Evolutionary conservation across 2,329 filamentous ascomycete genomes (phyloP).

Genomic region (Pseudocercospora vitis): DNA sequence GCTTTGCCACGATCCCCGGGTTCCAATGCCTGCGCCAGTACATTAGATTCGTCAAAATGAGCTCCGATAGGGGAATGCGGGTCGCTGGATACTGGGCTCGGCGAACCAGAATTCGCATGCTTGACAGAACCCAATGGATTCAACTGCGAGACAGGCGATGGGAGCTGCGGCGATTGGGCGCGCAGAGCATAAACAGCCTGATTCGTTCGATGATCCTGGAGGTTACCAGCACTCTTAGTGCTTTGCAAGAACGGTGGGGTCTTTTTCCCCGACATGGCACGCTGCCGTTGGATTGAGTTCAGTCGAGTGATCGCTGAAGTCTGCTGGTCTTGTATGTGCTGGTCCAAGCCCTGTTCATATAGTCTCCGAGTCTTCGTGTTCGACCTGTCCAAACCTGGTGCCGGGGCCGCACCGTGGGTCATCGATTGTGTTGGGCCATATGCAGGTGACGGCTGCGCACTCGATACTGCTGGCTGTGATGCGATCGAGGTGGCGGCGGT

Average conservation of each 20-base stretch:
- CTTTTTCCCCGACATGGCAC: conserved; percentile 53
- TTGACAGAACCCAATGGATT: conserved; percentile 39
- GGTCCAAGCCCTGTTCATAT: conserved; percentile 79
- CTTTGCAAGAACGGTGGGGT: conserved; percentile 39
- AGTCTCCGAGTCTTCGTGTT: conserved; percentile 71
- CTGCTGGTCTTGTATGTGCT: conserved; percentile 79
- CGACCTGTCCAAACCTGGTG: conserved; percentile 57
- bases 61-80: conserved; percentile 59
- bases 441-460: conserved; percentile 40
- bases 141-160: conserved; percentile 41
- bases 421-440: conserved; percentile 54
- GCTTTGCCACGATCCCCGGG: conserved; percentile 79
- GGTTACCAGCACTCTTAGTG: conserved; percentile 63
- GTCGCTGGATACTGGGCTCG: conserved; percentile 42
- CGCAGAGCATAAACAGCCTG: conserved; percentile 35
- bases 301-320: conserved; percentile 73
- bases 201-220: conserved; percentile 53
- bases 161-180: conserved; percentile 43
- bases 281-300: conserved; percentile 72
- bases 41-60: conserved; percentile 62
- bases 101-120: conserved; percentile 38
- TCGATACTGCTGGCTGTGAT: conserved; percentile 59
- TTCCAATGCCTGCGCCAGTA: conserved; percentile 64
- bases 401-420: conserved; percentile 26
- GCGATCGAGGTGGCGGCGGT: conserved; percentile 85